These are phyloP conservation scores for Suillus fuscotomentosus DNA, from an alignment of 768 basidiomycete genomes.

Conservation along the genomic window DNA sequence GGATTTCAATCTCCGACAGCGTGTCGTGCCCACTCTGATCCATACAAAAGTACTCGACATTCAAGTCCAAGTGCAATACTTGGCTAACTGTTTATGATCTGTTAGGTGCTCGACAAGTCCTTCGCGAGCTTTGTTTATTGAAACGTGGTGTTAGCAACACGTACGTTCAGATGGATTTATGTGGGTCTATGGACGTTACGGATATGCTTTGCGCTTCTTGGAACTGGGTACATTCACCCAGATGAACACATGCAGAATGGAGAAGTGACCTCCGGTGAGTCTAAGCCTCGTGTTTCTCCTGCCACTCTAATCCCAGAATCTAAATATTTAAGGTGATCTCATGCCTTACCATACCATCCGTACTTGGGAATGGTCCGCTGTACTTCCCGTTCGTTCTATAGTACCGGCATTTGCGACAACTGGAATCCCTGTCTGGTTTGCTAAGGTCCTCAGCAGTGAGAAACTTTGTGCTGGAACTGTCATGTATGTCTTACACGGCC, in stretches of 20 bases:
- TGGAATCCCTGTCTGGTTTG: slow-evolving; percentile 28
- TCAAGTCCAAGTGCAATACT: neutral
- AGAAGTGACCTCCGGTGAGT: slow-evolving; percentile 35
- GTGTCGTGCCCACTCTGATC: neutral
- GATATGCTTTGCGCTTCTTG: slow-evolving; percentile 30
- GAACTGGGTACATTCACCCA: slow-evolving; percentile 40
- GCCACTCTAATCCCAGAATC: slow-evolving; percentile 8
- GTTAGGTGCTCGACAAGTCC: neutral
- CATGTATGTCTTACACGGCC: slow-evolving; percentile 7
- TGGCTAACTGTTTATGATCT: neutral
- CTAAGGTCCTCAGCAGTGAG: slow-evolving; percentile 22
- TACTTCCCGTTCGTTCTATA: slow-evolving; percentile 36
- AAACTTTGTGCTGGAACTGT: neutral
- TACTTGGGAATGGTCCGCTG: slow-evolving; percentile 39
- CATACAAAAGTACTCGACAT: neutral
- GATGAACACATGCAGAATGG: slow-evolving; percentile 43
- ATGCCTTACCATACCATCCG: slow-evolving; percentile 25
- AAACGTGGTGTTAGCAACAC: slow-evolving; percentile 12
- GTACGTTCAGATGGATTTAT: slow-evolving; percentile 20
- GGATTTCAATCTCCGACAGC: slow-evolving; percentile 28
- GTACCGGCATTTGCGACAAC: slow-evolving; percentile 32
- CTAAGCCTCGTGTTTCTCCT: slow-evolving; percentile 2
- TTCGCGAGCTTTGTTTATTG: neutral
- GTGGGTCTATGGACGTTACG: slow-evolving; percentile 26
- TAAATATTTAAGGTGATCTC: slow-evolving; percentile 20